Evolutionary conservation across 441 rosid species (phyloP).

Genomic region (Melastoma candidum): DNA sequence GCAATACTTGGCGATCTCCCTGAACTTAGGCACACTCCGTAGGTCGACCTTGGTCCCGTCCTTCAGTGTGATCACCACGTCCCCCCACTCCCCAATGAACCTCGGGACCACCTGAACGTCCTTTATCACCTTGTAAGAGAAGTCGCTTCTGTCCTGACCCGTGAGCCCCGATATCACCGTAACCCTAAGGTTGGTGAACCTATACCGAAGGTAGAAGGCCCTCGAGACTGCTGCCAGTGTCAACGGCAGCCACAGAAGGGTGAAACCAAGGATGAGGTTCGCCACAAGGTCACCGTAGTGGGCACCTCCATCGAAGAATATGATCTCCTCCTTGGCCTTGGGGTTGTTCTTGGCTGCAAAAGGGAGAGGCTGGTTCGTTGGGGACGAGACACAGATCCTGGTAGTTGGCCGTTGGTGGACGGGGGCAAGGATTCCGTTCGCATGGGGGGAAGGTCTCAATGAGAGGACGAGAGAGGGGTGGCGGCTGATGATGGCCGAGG

Average conservation of each 20-base stretch:
- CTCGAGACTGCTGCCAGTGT: conserved; percentile 78
- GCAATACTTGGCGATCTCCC: conserved; percentile 75
- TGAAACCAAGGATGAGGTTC: conserved; percentile 69
- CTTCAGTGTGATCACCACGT: conserved; percentile 52
- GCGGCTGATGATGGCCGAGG: too few species aligned
- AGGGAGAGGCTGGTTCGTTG: conserved; percentile 31
- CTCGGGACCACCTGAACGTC: conserved; percentile 91
- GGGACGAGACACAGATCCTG: conserved; percentile 49
- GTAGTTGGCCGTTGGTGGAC: conserved; percentile 19
- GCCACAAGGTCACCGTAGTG: conserved; percentile 89
- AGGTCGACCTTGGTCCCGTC: conserved; percentile 81
- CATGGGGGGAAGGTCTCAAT: too few species aligned
- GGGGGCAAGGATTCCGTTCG: too few species aligned
- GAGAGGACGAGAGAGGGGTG: too few species aligned
- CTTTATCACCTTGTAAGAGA: conserved; percentile 73
- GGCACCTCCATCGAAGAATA: conserved; percentile 87
- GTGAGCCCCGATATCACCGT: conserved; percentile 87
- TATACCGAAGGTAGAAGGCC: conserved; percentile 69
- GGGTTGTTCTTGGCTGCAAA: conserved; percentile 21
- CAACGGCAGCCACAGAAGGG: conserved; percentile 81
- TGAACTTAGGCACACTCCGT: conserved; percentile 79
- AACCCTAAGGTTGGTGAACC: conserved; percentile 84
- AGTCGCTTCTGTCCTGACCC: conserved; percentile 79
- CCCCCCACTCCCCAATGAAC: conserved; percentile 91
- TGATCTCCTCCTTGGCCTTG: conserved; percentile 42